These are phyloP conservation scores for Aspergillus ostianus DNA, from an alignment of 495 filamentous ascomycete genomes.

Conservation along the genomic window DNA sequence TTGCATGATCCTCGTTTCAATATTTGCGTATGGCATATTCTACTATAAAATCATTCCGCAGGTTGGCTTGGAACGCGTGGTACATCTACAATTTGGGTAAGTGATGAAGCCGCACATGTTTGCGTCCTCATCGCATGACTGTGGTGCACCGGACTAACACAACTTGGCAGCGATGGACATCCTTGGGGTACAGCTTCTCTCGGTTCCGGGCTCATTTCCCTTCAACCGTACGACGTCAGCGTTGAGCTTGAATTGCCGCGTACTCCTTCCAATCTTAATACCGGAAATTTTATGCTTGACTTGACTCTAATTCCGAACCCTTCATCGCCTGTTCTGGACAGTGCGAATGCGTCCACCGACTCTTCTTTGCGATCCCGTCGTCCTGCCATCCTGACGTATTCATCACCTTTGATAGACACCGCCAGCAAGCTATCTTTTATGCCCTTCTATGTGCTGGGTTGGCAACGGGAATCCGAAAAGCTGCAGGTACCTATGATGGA, in stretches of 20 bases:
- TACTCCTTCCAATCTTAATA: slow-evolving; percentile 49
- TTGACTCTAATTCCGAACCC: slow-evolving; percentile 57
- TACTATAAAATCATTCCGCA: slow-evolving; percentile 82
- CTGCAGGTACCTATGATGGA: slow-evolving; percentile 74
- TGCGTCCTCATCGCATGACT: not conserved
- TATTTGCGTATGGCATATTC: slow-evolving; percentile 69
- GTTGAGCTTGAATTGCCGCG: slow-evolving; percentile 71
- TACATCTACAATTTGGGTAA: slow-evolving; percentile 83
- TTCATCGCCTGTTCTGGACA: slow-evolving; percentile 25
- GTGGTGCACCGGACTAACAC: not conserved
- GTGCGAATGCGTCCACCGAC: slow-evolving; percentile 24
- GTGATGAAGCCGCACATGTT: slow-evolving; percentile 13
- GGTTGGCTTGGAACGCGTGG: slow-evolving; percentile 57
- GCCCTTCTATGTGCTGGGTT: slow-evolving; percentile 61
- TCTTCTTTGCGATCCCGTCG: slow-evolving; percentile 50
- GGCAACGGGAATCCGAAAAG: slow-evolving; percentile 50
- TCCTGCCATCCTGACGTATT: slow-evolving; percentile 65
- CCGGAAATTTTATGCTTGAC: slow-evolving; percentile 93
- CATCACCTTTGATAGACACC: slow-evolving; percentile 55
- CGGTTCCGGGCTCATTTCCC: slow-evolving; percentile 39
- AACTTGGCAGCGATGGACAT: slow-evolving; percentile 29
- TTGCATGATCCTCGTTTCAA: slow-evolving; percentile 60
- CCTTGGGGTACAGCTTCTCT: slow-evolving; percentile 46
- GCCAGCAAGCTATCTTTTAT: slow-evolving; percentile 50
- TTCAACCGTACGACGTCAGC: slow-evolving; percentile 63